Evolutionary conservation across 2,329 filamentous ascomycete species (phyloP).

Genomic region (Coniella lustricola): DNA sequence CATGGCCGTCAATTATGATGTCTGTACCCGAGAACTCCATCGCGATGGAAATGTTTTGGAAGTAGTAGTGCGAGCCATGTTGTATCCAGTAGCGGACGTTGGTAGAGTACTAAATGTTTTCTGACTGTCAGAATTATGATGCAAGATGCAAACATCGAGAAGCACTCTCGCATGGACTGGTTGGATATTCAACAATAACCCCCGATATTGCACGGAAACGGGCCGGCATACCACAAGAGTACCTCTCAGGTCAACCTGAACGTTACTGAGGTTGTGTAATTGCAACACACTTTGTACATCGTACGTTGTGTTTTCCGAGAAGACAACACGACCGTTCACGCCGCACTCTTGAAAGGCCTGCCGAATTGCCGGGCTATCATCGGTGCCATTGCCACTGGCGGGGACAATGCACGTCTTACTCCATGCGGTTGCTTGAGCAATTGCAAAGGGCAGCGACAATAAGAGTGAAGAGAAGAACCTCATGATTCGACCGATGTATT

Average conservation of each 20-base stretch:
- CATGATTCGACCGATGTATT: too few species aligned
- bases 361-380: slow-evolving; percentile 4
- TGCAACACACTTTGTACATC: slow-evolving; percentile 5
- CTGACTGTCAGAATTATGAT: background rate
- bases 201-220: background rate
- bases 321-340: background rate
- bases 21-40: slow-evolving; percentile 7
- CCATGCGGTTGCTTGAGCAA: background rate
- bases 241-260: slow-evolving; percentile 8
- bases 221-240: background rate
- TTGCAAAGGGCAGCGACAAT: background rate
- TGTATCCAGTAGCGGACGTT: slow-evolving; percentile 8
- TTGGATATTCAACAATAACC: background rate
- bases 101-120: slow-evolving; percentile 1
- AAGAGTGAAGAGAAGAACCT: background rate
- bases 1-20: slow-evolving; percentile 5
- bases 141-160: too few species aligned
- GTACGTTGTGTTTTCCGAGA: slow-evolving; percentile 4
- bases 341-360: slow-evolving; percentile 4
- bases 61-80: slow-evolving; percentile 7
- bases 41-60: slow-evolving; percentile 9
- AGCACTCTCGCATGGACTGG: too few species aligned
- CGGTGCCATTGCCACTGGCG: background rate
- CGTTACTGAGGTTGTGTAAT: slow-evolving; percentile 7
- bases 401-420: background rate